These are phyloP conservation scores for Metschnikowia continentalis DNA, from an alignment of 805 yeast genomes.

Conservation along the genomic window DNA sequence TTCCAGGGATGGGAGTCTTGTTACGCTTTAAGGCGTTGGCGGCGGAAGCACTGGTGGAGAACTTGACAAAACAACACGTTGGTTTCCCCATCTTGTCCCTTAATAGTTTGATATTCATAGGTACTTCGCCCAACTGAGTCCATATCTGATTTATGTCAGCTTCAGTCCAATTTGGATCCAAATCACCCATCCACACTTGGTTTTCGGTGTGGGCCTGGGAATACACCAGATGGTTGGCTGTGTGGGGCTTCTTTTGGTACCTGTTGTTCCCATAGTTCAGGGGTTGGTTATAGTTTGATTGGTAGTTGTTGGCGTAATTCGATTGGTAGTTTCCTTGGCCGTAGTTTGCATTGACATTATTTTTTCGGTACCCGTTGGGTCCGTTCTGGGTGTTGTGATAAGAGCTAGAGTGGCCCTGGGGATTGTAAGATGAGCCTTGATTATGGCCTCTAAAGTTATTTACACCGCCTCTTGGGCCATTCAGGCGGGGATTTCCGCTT, in stretches of 20 bases:
- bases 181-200: constrained; percentile 85
- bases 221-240: constrained; percentile 15
- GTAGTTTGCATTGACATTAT: not conserved
- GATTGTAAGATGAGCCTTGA: not conserved
- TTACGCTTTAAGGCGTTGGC: constrained; percentile 61
- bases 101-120: constrained; percentile 60
- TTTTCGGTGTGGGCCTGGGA: constrained; percentile 16
- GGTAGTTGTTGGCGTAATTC: not conserved
- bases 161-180: constrained; percentile 84
- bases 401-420: not conserved
- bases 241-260: constrained; percentile 6
- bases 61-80: constrained; percentile 74
- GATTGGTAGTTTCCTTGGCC: constrained; percentile 5
- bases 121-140: constrained; percentile 63
- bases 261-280: not conserved
- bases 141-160: constrained; percentile 60
- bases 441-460: not conserved
- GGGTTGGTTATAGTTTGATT: not conserved
- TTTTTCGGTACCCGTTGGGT: constrained; percentile 2
- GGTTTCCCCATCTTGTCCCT: constrained; percentile 51
- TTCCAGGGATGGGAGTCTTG: constrained; percentile 68
- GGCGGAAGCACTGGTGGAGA: constrained; percentile 57
- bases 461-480: not conserved
- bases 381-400: not conserved
- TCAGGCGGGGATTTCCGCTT: not conserved